Evolutionary conservation across 352 stramenopile species (phyloP).

Genomic region (Globisporangium alternatum): DNA sequence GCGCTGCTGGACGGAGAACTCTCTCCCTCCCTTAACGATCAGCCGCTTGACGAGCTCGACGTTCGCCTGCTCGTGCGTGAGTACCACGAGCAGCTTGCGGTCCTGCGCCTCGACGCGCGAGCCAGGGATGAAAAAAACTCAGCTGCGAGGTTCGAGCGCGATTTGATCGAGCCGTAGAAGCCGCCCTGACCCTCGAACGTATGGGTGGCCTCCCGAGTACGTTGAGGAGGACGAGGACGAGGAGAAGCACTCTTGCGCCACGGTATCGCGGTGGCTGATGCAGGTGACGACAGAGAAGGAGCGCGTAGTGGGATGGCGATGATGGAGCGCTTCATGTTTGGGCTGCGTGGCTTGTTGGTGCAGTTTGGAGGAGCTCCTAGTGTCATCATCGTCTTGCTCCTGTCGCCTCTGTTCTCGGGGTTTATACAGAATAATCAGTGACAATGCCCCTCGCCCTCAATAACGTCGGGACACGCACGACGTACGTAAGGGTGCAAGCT

Average conservation of each 20-base stretch:
- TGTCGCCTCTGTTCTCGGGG: no score
- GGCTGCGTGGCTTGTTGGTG: not conserved
- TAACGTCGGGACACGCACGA: no score
- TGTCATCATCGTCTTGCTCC: no score
- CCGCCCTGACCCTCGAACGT: conserved; percentile 78
- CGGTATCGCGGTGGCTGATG: not conserved
- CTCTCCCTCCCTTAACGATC: conserved; percentile 69
- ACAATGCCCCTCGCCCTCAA: no score
- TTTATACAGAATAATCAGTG: no score
- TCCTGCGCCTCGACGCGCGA: conserved; percentile 65
- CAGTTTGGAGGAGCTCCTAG: not conserved
- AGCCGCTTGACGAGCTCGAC: conserved; percentile 54
- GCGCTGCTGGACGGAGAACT: conserved; percentile 68
- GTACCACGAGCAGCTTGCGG: conserved; percentile 44
- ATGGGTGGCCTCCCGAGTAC: conserved; percentile 88
- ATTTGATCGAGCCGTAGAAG: conserved; percentile 88
- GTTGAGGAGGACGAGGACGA: conserved; percentile 35
- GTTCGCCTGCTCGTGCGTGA: conserved; percentile 40
- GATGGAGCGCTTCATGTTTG: conserved; percentile 3
- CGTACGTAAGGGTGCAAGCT: no score
- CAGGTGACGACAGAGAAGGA: not conserved
- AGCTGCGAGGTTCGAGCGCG: conserved; percentile 61
- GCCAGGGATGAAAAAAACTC: conserved; percentile 49
- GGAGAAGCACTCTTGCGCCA: not conserved
- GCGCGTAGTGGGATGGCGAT: not conserved